A percentile compares a stretch with the other conserved stretches of the same genome.
Evolutionary conservation across 1,284 basidiomycete species (phyloP).

Genomic region (Volvariella volvacea): DNA sequence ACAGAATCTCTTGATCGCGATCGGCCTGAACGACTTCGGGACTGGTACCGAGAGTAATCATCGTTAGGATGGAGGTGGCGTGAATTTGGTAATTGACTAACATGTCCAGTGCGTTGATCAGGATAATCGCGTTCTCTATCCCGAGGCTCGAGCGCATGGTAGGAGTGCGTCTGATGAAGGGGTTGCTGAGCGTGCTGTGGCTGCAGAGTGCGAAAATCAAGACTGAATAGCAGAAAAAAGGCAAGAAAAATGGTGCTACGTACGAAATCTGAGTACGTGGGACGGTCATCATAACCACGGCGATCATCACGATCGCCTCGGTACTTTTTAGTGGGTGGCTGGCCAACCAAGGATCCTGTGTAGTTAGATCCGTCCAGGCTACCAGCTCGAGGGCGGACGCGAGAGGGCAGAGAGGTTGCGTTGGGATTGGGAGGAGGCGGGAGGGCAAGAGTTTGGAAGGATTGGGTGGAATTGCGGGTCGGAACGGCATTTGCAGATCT

Average conservation of each 20-base stretch:
- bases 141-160: too few species aligned
- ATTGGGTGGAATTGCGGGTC: conserved; percentile 1
- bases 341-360: conserved; percentile 15
- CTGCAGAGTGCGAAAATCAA: background rate
- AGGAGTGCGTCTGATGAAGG: background rate
- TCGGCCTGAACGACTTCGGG: conserved; percentile 12
- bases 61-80: background rate
- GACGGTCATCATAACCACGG: conserved; percentile 16
- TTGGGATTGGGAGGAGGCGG: conserved; percentile 18
- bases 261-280: conserved; percentile 22
- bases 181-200: background rate
- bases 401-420: background rate
- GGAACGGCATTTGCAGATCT: background rate
- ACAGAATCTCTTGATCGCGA: conserved; percentile 25
- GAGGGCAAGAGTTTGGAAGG: conserved; percentile 9
- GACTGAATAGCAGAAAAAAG: conserved; percentile 4
- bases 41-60: conserved; percentile 6
- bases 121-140: too few species aligned
- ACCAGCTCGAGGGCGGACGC: conserved; percentile 20
- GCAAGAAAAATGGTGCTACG: conserved; percentile 11
- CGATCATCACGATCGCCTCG: conserved; percentile 30
- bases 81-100: too few species aligned
- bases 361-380: conserved; percentile 19
- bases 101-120: too few species aligned
- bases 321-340: conserved; percentile 40